Conservation (phyloP, 1,139 yeast species). For the Zygoascus sp. region DNA sequence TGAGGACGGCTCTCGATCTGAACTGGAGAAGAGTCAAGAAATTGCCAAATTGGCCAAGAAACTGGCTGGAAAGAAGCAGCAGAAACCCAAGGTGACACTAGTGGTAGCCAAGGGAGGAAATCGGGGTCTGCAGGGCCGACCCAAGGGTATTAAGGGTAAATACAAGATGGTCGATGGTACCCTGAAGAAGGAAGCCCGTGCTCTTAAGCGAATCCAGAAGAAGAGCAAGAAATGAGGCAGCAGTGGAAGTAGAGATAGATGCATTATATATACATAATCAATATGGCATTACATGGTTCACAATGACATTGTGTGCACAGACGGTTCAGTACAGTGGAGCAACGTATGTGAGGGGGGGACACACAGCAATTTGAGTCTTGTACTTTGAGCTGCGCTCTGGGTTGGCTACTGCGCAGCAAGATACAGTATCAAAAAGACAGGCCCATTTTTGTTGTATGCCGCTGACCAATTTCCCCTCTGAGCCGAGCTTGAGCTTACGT, state of each 20-base stretch:
- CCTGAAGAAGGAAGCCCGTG: conserved; percentile 94
- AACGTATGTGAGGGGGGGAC: no score
- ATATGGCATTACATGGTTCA: no score
- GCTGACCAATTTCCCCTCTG: no score
- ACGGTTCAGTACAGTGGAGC: no score
- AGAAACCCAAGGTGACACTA: conserved; percentile 77
- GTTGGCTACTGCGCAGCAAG: no score
- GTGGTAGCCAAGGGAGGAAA: conserved; percentile 88
- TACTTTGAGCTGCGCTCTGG: no score
- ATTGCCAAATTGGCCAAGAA: conserved; percentile 81
- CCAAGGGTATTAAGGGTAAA: conserved; percentile 93
- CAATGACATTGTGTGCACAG: no score
- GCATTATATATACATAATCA: background rate
- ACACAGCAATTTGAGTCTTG: no score
- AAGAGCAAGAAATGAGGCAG: conserved; percentile 44
- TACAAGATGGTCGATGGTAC: conserved; percentile 99
- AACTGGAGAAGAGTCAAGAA: conserved; percentile 91
- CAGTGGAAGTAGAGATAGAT: background rate
- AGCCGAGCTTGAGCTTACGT: no score
- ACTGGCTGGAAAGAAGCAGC: conserved; percentile 63
- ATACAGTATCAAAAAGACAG: no score
- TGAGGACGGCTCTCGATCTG: conserved; percentile 82
- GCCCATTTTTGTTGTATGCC: no score
- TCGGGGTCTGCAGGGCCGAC: conserved; percentile 88
- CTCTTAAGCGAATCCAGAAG: conserved; percentile 83